These are phyloP conservation scores for Pochonia chlamydosporia DNA, from an alignment of 2,329 filamentous ascomycete species.

Conservation along the genomic window DNA sequence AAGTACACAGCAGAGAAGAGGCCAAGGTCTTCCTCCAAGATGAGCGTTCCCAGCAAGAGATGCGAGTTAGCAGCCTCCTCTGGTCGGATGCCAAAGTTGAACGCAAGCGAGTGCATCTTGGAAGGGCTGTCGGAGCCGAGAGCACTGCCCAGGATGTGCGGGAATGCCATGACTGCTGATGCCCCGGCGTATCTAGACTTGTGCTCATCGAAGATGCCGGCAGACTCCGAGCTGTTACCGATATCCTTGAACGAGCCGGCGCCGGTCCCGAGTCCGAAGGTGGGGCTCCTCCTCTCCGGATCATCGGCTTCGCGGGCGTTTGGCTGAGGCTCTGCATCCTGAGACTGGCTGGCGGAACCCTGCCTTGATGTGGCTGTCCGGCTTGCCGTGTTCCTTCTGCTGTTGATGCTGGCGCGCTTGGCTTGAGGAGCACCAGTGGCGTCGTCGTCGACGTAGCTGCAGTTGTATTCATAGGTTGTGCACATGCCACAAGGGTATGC, in stretches of 20 bases:
- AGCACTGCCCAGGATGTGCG: conserved; percentile 12
- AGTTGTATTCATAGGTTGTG: conserved; percentile 16
- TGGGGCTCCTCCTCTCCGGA: no score
- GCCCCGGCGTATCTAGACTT: conserved; percentile 14
- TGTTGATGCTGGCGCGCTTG: conserved; percentile 8
- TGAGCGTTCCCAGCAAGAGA: conserved; percentile 12
- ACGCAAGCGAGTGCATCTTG: conserved; percentile 14
- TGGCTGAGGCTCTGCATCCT: no score
- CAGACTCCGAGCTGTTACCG: no score
- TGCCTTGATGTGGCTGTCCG: no score
- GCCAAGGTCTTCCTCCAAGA: conserved; percentile 14
- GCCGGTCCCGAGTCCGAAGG: no score
- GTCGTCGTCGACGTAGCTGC: conserved; percentile 11
- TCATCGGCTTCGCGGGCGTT: no score
- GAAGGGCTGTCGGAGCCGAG: conserved; percentile 15
- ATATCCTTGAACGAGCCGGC: no score
- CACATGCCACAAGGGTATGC: conserved; percentile 16
- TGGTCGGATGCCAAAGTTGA: conserved; percentile 17
- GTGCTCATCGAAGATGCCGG: conserved; percentile 15
- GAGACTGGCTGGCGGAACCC: no score
- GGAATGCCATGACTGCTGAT: conserved; percentile 16
- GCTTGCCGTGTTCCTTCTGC: conserved; percentile 3
- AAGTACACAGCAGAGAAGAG: conserved; percentile 14
- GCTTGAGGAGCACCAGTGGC: conserved; percentile 4
- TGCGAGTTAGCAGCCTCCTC: conserved; percentile 12